phyloP scores from a whole-genome alignment of 2,329 filamentous ascomycete genomes.

The Diplodia sapinea region DNA sequence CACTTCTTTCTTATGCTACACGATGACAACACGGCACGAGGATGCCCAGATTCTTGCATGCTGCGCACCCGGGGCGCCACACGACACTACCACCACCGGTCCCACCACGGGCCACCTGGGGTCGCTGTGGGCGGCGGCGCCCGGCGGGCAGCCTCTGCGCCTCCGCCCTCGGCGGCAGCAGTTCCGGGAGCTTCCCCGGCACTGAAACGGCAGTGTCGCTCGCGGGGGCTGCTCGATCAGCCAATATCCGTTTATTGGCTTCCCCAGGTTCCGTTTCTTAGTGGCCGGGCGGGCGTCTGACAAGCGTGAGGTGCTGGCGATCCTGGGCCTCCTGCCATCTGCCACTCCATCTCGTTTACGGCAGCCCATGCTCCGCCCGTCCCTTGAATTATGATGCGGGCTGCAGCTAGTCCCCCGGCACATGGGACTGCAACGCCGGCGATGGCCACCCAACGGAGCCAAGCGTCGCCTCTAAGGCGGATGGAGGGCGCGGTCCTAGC shows the following conservation, averaged over 20 bases:
- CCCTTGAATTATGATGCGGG: conserved; percentile 31
- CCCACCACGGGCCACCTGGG: conserved; percentile 19
- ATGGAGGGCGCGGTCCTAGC: conserved; percentile 23
- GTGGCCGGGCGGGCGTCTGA: conserved; percentile 30
- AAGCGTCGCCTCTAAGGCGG: conserved; percentile 31
- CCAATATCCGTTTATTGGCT: conserved; percentile 48
- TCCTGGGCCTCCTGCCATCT: conserved; percentile 29
- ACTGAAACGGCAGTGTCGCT: conserved; percentile 28
- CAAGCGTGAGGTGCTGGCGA: conserved; percentile 31
- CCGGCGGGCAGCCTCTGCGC: conserved; percentile 12
- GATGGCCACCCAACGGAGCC: conserved; percentile 30
- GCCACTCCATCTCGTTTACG: conserved; percentile 32
- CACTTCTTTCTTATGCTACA: conserved; percentile 21
- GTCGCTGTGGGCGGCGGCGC: conserved; percentile 3
- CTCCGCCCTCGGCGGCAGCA: conserved; percentile 6
- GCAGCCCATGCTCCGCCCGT: conserved; percentile 31
- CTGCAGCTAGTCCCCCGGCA: conserved; percentile 29
- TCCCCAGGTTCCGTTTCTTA: conserved; percentile 28
- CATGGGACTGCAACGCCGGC: conserved; percentile 30
- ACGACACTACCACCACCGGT: conserved; percentile 27
- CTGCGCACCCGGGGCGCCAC: conserved; percentile 27
- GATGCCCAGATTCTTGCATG: conserved; percentile 23
- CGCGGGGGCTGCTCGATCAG: conserved; percentile 37
- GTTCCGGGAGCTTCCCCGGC: conserved; percentile 12
- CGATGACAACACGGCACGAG: conserved; percentile 28